A percentile compares a stretch with the other conserved stretches of the same genome.
Evolutionary conservation across 2,329 filamentous ascomycete species (phyloP).

Genomic region (Zarea fungicola): DNA sequence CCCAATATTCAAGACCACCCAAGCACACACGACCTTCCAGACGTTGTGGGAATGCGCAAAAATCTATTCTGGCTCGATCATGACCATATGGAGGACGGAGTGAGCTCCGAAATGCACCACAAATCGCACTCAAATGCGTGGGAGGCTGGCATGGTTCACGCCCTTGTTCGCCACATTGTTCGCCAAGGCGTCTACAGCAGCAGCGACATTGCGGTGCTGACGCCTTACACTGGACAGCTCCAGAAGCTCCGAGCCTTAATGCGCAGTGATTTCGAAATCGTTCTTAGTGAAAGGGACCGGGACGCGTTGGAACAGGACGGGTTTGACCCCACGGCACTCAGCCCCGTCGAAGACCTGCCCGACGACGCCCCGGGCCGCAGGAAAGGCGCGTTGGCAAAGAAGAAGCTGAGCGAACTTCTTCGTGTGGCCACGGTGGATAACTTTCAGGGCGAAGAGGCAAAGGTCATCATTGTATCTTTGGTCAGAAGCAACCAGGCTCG

Average conservation of each 20-base stretch:
- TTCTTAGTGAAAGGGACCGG: constrained; percentile 57
- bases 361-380: constrained; percentile 3
- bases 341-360: constrained; percentile 10
- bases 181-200: constrained; percentile 56
- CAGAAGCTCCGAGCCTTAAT: constrained; percentile 44
- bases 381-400: constrained; percentile 36
- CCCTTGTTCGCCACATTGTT: constrained; percentile 60
- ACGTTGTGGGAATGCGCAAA: constrained; percentile 48
- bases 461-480: constrained; percentile 64
- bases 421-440: constrained; percentile 64
- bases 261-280: constrained; percentile 50
- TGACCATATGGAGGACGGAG: constrained; percentile 36
- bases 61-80: constrained; percentile 62
- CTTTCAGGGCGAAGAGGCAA: constrained; percentile 72
- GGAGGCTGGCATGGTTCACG: constrained; percentile 59
- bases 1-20: constrained; percentile 47
- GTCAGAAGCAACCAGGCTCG: constrained; percentile 60
- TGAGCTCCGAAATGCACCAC: constrained; percentile 26
- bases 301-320: constrained; percentile 41
- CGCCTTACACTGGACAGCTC: constrained; percentile 57
- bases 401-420: constrained; percentile 34
- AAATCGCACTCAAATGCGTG: constrained; percentile 51
- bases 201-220: constrained; percentile 65
- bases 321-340: constrained; percentile 25
- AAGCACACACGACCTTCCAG: constrained; percentile 32